Conservation (phyloP, 768 basidiomycete genomes). For the Leccinum broughii region DNA sequence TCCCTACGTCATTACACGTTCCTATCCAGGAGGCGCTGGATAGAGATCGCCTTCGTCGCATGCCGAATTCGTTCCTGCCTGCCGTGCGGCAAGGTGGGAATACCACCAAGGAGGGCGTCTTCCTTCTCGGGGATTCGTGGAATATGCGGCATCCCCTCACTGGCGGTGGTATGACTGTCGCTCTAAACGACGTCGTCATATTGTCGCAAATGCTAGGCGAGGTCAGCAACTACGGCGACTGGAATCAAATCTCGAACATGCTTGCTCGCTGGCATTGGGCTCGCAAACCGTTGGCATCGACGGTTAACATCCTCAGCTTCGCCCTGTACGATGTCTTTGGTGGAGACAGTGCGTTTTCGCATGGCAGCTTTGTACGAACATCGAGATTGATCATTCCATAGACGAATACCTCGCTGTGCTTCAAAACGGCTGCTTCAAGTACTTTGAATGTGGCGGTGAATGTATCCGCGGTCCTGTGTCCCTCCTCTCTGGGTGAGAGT, state of each 20-base stretch:
- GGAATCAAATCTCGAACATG: conserved; percentile 48
- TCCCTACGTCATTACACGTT: conserved; percentile 62
- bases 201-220: conserved; percentile 60
- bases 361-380: background rate
- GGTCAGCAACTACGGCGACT: conserved; percentile 45
- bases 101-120: conserved; percentile 59
- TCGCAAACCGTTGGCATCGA: conserved; percentile 79
- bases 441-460: conserved; percentile 92
- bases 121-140: conserved; percentile 94
- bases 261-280: conserved; percentile 83
- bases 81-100: conserved; percentile 61
- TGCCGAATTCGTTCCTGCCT: conserved; percentile 96
- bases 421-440: conserved; percentile 91
- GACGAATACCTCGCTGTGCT: conserved; percentile 64
- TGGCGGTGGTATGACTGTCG: conserved; percentile 98
- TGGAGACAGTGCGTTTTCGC: conserved; percentile 71
- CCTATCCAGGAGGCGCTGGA: conserved; percentile 69
- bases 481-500: conserved; percentile 79
- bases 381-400: conserved; percentile 30
- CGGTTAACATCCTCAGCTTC: conserved; percentile 90
- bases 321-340: conserved; percentile 95
- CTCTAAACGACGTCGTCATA: conserved; percentile 80
- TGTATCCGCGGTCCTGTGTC: conserved; percentile 87
- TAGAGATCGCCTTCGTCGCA: conserved; percentile 78
- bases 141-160: conserved; percentile 99